Percentiles rank a stretch among this genome's conserved stretches.
Evolutionary conservation across 2,329 filamentous ascomycete species (phyloP).

Genomic region (Fusarium solani-melongenae): DNA sequence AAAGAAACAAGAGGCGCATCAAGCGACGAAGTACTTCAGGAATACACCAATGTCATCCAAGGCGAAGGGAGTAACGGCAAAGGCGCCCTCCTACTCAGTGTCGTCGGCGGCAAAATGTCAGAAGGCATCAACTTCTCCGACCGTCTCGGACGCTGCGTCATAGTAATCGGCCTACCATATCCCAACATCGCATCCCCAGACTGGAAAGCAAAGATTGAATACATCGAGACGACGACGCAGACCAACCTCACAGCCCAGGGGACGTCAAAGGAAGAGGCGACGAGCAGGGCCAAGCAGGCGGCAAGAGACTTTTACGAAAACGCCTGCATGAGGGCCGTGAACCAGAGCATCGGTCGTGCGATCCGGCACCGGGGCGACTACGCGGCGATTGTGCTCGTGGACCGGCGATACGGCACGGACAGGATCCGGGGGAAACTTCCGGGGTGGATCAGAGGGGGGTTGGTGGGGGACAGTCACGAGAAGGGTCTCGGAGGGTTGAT

Average conservation of each 20-base stretch:
- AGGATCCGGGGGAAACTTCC: conserved; percentile 85
- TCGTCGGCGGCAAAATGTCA: conserved; percentile 93
- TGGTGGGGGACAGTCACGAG: conserved; percentile 63
- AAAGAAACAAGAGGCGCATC: conserved; percentile 64
- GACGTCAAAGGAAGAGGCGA: conserved; percentile 41
- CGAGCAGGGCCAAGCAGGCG: conserved; percentile 60
- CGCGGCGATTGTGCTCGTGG: conserved; percentile 87
- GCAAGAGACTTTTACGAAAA: conserved; percentile 91
- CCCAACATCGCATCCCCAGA: conserved; percentile 90
- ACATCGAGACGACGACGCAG: conserved; percentile 75
- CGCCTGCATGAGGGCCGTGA: conserved; percentile 94
- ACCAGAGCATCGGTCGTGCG: conserved; percentile 93
- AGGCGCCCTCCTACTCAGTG: conserved; percentile 86
- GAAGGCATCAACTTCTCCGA: conserved; percentile 99
- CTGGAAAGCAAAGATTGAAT: conserved; percentile 92
- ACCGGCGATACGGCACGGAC: conserved; percentile 79
- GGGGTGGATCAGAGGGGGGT: conserved; percentile 83
- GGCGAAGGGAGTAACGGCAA: conserved; percentile 51
- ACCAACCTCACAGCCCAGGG: conserved; percentile 47
- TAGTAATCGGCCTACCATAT: conserved; percentile 93
- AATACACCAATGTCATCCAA: conserved; percentile 77
- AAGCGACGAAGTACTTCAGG: conserved; percentile 76
- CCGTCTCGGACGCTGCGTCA: conserved; percentile 84
- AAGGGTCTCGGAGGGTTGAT: conserved; percentile 68
- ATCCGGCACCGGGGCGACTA: conserved; percentile 92